Evolutionary conservation across 192 early-diverging fungal species (phyloP).

Genomic region (Gryganskiella cystojenkinii): DNA sequence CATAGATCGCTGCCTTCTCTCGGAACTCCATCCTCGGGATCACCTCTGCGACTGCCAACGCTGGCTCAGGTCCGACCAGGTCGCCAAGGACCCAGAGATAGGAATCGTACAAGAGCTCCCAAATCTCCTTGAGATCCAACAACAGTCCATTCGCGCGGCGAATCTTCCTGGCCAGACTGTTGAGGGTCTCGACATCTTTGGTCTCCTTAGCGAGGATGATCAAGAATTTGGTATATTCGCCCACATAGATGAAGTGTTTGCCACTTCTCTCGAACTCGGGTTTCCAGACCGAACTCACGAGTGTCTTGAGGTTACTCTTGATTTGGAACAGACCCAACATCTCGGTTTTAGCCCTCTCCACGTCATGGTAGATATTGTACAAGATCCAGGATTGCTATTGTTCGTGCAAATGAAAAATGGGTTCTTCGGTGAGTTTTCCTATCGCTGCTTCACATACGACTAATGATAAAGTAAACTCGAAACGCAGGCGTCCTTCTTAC

Average conservation of each 20-base stretch:
- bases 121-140: conserved; percentile 65
- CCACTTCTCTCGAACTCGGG: conserved; percentile 83
- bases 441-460: background rate
- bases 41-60: conserved; percentile 36
- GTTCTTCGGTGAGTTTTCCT: background rate
- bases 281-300: conserved; percentile 78
- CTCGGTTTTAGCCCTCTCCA: conserved; percentile 67
- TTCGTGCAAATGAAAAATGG: conserved; percentile 1
- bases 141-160: conserved; percentile 61
- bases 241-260: conserved; percentile 80
- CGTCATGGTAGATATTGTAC: conserved; percentile 65
- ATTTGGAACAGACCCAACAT: conserved; percentile 70
- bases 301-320: conserved; percentile 61
- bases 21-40: conserved; percentile 44
- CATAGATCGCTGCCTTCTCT: conserved; percentile 43
- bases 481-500: conserved; percentile 43
- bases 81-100: conserved; percentile 54
- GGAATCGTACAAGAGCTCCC: conserved; percentile 55
- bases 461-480: background rate
- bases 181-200: conserved; percentile 66
- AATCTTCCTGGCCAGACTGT: conserved; percentile 65
- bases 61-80: conserved; percentile 34
- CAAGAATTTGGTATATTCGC: conserved; percentile 73
- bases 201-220: conserved; percentile 67
- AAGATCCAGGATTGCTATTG: conserved; percentile 72